phyloP scores from a whole-genome alignment of 345 rosid species.

The Noccaea bulbosa region DNA sequence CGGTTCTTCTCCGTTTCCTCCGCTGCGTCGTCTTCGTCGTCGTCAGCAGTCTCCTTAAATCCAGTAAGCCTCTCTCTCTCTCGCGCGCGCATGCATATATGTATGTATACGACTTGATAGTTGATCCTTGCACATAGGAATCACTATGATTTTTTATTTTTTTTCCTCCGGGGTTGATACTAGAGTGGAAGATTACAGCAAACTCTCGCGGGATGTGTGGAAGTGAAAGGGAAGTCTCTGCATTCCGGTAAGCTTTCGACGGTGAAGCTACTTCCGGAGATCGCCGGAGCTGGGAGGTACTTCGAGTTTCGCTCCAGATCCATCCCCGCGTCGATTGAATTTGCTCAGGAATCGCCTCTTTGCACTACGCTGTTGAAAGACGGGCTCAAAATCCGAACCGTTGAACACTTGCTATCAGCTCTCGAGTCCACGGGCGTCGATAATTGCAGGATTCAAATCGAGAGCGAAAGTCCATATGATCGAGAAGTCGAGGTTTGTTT shows the following conservation, averaged over 20 bases:
- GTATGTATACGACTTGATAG: not conserved
- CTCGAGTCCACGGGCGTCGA: slow-evolving; percentile 77
- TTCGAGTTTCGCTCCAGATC: slow-evolving; percentile 56
- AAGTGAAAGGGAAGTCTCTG: slow-evolving; percentile 56
- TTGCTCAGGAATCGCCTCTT: slow-evolving; percentile 61
- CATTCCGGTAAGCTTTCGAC: slow-evolving; percentile 75
- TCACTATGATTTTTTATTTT: not conserved
- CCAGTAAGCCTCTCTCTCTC: slow-evolving; percentile 19
- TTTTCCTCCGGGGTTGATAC: not conserved
- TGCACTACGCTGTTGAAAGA: slow-evolving; percentile 74
- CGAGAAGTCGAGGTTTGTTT: slow-evolving; percentile 59
- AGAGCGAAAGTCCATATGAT: slow-evolving; percentile 42
- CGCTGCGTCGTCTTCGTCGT: slow-evolving; percentile 12
- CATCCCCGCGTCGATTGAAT: slow-evolving; percentile 71
- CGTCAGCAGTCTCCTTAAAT: slow-evolving; percentile 27
- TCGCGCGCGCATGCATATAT: not conserved
- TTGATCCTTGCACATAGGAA: not conserved
- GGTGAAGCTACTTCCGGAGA: slow-evolving; percentile 65
- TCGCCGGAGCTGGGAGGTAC: slow-evolving; percentile 72
- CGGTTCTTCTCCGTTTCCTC: slow-evolving; percentile 42
- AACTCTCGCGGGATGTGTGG: slow-evolving; percentile 65
- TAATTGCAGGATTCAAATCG: slow-evolving; percentile 73
- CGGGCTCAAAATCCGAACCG: slow-evolving; percentile 61
- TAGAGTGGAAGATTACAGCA: slow-evolving; percentile 78
- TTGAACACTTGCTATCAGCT: slow-evolving; percentile 90